Conservation (phyloP, 2,329 filamentous ascomycete species). For the Sporothrix pallida region DNA sequence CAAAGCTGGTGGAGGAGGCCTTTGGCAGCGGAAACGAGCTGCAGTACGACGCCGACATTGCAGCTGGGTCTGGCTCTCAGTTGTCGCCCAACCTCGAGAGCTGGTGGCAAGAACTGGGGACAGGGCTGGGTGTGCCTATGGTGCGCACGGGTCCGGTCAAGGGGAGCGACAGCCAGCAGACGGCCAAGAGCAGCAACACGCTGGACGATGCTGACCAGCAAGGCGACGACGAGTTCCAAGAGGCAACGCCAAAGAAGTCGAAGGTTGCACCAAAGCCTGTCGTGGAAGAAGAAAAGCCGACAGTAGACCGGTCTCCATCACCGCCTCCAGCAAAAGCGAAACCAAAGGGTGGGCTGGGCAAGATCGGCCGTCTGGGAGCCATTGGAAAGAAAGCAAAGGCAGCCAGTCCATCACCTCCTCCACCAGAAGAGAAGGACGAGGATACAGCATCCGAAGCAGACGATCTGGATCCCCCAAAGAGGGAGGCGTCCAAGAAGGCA, state of each 20-base stretch:
- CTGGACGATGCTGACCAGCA: not conserved
- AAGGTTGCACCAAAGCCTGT: slow-evolving; percentile 6
- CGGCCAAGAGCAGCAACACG: not conserved
- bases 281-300: not conserved
- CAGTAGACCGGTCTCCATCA: not conserved
- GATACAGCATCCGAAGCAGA: slow-evolving; percentile 56
- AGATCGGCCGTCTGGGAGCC: slow-evolving; percentile 32
- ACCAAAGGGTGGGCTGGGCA: slow-evolving; percentile 16
- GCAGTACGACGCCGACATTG: slow-evolving; percentile 37
- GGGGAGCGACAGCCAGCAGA: not conserved
- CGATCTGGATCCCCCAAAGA: slow-evolving; percentile 39
- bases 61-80: slow-evolving; percentile 37
- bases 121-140: slow-evolving; percentile 42
- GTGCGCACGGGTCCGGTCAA: slow-evolving; percentile 30
- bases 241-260: slow-evolving; percentile 11
- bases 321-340: slow-evolving; percentile 32
- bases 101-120: slow-evolving; percentile 57
- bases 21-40: slow-evolving; percentile 49
- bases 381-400: slow-evolving; percentile 54
- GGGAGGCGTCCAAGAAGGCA: slow-evolving; percentile 34
- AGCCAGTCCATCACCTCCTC: slow-evolving; percentile 54
- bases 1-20: slow-evolving; percentile 47
- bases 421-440: slow-evolving; percentile 38
- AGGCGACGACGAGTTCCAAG: slow-evolving; percentile 21
- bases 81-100: slow-evolving; percentile 45